Evolutionary conservation across 495 filamentous ascomycete species (phyloP).

Genomic region (Penicillium canariense): DNA sequence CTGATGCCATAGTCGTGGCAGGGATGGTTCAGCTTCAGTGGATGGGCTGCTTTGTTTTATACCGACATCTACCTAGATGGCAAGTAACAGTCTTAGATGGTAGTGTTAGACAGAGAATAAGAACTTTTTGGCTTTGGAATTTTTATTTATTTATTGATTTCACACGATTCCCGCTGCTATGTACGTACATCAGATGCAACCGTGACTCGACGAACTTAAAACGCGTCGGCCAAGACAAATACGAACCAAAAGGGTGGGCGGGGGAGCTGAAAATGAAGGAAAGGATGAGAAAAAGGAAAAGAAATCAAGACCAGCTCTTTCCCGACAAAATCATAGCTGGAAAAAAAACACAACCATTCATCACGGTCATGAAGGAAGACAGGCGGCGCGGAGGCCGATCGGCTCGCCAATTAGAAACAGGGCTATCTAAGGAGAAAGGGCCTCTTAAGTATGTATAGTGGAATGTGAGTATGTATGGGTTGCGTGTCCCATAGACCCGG

Average conservation of each 20-base stretch:
- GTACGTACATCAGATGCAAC: slow-evolving; percentile 19
- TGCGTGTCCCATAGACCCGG: slow-evolving; percentile 13
- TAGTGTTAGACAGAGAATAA: neutral
- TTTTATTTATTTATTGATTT: slow-evolving; percentile 16
- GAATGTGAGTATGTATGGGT: slow-evolving; percentile 13
- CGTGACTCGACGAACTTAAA: neutral
- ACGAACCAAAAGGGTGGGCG: neutral
- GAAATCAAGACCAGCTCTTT: slow-evolving; percentile 14
- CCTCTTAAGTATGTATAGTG: slow-evolving; percentile 28
- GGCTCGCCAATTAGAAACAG: slow-evolving; percentile 22
- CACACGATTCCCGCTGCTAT: slow-evolving; percentile 13
- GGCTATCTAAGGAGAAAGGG: slow-evolving; percentile 17
- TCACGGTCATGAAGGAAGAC: slow-evolving; percentile 24
- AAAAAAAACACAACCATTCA: slow-evolving; percentile 24
- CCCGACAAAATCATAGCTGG: slow-evolving; percentile 5
- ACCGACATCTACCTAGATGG: too few species aligned
- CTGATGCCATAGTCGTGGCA: neutral
- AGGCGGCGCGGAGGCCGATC: slow-evolving; percentile 1
- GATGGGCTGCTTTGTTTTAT: neutral
- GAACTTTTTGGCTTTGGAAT: slow-evolving; percentile 11
- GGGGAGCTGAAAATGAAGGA: slow-evolving; percentile 1
- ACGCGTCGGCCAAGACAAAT: neutral
- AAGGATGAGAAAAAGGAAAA: slow-evolving; percentile 1
- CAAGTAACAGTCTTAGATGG: neutral
- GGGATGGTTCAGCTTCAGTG: neutral